A percentile compares a stretch with the other conserved stretches of the same genome.
Evolutionary conservation across 2,329 filamentous ascomycete genomes (phyloP).

Genomic region (Allantophomopsis cytisporea): DNA sequence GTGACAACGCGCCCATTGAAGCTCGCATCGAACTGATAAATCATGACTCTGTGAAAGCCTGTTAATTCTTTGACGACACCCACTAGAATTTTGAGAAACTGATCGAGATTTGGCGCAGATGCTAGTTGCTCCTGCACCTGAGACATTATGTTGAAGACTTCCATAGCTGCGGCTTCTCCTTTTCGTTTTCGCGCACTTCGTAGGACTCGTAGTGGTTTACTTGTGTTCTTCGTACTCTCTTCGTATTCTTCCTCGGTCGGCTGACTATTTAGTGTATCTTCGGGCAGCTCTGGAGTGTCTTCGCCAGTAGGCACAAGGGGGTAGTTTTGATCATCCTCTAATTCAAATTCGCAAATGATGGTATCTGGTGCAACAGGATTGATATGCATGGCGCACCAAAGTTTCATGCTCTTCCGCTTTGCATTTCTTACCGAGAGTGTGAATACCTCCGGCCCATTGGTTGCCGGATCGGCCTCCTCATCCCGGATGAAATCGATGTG

Average conservation of each 20-base stretch:
- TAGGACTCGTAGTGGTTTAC: slow-evolving; percentile 65
- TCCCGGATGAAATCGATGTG: slow-evolving; percentile 82
- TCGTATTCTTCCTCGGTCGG: slow-evolving; percentile 62
- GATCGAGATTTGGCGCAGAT: slow-evolving; percentile 54
- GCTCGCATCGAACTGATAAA: slow-evolving; percentile 75
- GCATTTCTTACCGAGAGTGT: slow-evolving; percentile 57
- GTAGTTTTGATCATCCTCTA: slow-evolving; percentile 61
- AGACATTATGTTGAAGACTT: slow-evolving; percentile 84
- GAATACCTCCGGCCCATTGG: slow-evolving; percentile 78
- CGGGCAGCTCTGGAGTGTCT: slow-evolving; percentile 44
- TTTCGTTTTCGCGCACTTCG: slow-evolving; percentile 61
- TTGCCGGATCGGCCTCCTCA: slow-evolving; percentile 60
- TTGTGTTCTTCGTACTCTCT: slow-evolving; percentile 63
- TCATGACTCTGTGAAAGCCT: slow-evolving; percentile 84
- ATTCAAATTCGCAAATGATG: slow-evolving; percentile 78
- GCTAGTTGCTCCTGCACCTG: slow-evolving; percentile 83
- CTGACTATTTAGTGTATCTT: slow-evolving; percentile 60
- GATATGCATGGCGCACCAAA: slow-evolving; percentile 83
- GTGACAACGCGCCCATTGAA: slow-evolving; percentile 84
- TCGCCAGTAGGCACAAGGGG: slow-evolving; percentile 53
- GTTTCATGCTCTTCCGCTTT: slow-evolving; percentile 41
- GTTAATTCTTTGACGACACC: slow-evolving; percentile 83
- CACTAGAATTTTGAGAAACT: slow-evolving; percentile 67
- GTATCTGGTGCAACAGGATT: slow-evolving; percentile 54
- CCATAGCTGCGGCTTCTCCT: slow-evolving; percentile 73